Base-by-base conservation (phyloP, 331 rosid species). In the Malus hybrid region DNA sequence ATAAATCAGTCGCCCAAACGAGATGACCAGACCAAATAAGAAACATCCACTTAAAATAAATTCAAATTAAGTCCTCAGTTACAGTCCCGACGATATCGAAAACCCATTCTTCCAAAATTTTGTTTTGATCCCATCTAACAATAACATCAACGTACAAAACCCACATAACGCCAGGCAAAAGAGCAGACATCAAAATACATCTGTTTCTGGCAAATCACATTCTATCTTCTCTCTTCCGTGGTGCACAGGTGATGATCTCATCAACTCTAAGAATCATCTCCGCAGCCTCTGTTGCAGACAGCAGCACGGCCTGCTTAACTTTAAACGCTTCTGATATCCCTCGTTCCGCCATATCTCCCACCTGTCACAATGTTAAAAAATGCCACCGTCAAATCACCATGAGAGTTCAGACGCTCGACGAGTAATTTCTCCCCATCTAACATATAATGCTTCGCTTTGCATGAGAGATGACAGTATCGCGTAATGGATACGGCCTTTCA, bases 231-330 rank as follows among this genome's bases (percentile, higher is more conserved):
- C 99, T 90, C 88, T 85, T 86, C 84, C 99, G 81, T 4, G 97
- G 99, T 73, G 99, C 99, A 79, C 99, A 95, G 0, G 97, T 92
- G 77, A 95, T 92, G 87, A 95, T 95, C 83, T 90, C 97, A 77
- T 95, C 98, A 69, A 95, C 98, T 79, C 97, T 85, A 46, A 95
- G 97, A 77, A 95, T 90, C 97, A 95, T 95, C 85, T 92, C 97
- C 73, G 97, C 93, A 15, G 97, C 99, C 87, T 92, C 99, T 10
- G 98, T 95, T 13, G 99, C 85, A 67, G 99, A 95, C 36, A 92
- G 90, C 86, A 95, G 80, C 33, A 95, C 88, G 34, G 99, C 97
- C 59, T 92, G 97, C 93, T 95, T 95, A 60, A 90, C 96, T 83
- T 92, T 90, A 82, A 95, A 95, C 13, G 97, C 69, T 84, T 95